Base-by-base conservation (phyloP, 176 grass and related monocot species). In the Leersia perrieri region DNA sequence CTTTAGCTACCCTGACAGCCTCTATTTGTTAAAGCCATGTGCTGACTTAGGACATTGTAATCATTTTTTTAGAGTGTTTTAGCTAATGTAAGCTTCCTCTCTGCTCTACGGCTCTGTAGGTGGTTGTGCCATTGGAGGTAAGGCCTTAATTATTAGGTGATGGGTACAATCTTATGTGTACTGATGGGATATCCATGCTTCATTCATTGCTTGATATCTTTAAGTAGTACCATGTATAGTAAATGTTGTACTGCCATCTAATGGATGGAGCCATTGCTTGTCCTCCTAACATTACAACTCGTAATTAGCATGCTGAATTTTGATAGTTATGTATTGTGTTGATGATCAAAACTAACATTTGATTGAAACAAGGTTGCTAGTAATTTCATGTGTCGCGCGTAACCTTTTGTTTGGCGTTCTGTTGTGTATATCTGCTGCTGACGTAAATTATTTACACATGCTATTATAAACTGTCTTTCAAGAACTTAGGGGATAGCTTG, bases 141-240 rank as follows among this genome's bases (percentile, higher is more conserved):
- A 71, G 20, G 20, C 39, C 66, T 90, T 86, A 57, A 57, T 57
- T 86, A 47, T 72, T 77, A 81, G 77, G 79, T 81, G 38, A 64
- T 25, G 10, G 41, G 3, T 60, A 60, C 72, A 78, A 73, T 89
- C 33, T 47, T 18, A 23, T 44, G 22, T 36, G 80, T 64, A 33
- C 51, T 85, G 35, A 86, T 45, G 47, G 42, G 66, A 31, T 33
- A 36, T 22, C 3, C 26, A 65, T 70, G 40, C 60, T 73, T 35
- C 5, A 15, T 34, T 77, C 79, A 22, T 77, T 35, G 9, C 66
- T 73, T 78, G n/a, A 78, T 66, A 20, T 58, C 33, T 2, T 75
- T 65, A 26, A 57, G 26, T 49, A 49, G 33, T 77, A 77, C 65
- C 20, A 32, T 79, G 27, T 42, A 26, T 38, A 15, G 62, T 76